Evolutionary conservation across 139 green algal species (phyloP).

Genomic region (Chlamydomonas applanata): DNA sequence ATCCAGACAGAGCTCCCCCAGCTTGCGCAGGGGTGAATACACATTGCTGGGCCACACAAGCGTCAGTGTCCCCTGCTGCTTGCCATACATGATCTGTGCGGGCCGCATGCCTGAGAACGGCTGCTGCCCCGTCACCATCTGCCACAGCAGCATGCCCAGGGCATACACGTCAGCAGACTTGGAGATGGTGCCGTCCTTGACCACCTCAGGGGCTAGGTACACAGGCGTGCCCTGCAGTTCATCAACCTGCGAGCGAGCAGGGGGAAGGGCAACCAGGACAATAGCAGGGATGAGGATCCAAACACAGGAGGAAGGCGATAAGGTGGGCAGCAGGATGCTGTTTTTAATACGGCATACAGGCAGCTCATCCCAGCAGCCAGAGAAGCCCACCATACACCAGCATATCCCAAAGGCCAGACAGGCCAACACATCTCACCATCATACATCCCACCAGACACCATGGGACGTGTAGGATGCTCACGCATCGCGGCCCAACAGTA

Average conservation of each 20-base stretch:
- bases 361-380: no score
- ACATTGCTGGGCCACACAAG: conserved; percentile 24
- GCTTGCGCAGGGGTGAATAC: conserved; percentile 16
- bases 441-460: no score
- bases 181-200: background rate
- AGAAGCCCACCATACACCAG: no score
- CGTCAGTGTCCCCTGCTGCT: conserved; percentile 25
- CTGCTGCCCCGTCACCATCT: conserved; percentile 28
- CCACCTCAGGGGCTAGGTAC: conserved; percentile 12
- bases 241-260: background rate
- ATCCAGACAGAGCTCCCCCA: conserved; percentile 12
- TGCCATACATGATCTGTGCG: conserved; percentile 31
- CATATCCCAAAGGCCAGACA: no score
- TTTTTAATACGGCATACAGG: no score
- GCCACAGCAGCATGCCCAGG: conserved; percentile 34
- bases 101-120: conserved; percentile 31
- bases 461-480: no score
- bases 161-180: conserved; percentile 27
- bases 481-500: no score
- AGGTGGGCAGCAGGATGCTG: no score
- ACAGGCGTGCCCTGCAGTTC: conserved; percentile 5
- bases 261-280: no score
- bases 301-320: no score
- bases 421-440: no score
- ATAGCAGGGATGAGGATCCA: no score